Evolutionary conservation across 2,329 filamentous ascomycete genomes (phyloP).

Genomic region (Simplicillium sp.): DNA sequence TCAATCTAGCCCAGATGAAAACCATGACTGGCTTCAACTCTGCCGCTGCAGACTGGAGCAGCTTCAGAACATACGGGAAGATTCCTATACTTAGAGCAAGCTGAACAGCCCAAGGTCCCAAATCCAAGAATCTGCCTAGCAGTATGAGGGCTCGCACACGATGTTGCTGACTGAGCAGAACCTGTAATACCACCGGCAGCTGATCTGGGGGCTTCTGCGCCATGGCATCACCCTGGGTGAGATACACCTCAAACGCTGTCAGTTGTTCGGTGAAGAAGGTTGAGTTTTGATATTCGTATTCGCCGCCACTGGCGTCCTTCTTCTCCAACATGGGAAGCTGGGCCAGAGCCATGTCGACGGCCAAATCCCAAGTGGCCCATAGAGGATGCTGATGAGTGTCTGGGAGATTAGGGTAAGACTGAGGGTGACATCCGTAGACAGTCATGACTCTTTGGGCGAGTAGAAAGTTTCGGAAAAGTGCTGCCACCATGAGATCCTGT

Average conservation of each 20-base stretch:
- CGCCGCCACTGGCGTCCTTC: slow-evolving; percentile 60
- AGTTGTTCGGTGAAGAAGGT: slow-evolving; percentile 95
- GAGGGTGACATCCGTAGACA: slow-evolving; percentile 89
- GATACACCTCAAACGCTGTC: slow-evolving; percentile 93
- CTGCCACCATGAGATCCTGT: slow-evolving; percentile 98
- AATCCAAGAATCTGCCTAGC: slow-evolving; percentile 84
- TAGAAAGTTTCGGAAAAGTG: slow-evolving; percentile 91
- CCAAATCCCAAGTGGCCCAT: slow-evolving; percentile 96
- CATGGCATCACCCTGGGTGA: slow-evolving; percentile 70
- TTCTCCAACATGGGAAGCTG: slow-evolving; percentile 80
- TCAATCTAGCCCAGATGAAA: slow-evolving; percentile 94
- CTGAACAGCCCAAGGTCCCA: slow-evolving; percentile 98
- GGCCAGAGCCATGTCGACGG: slow-evolving; percentile 86
- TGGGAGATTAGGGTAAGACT: slow-evolving; percentile 84
- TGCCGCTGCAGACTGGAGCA: slow-evolving; percentile 86
- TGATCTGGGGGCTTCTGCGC: slow-evolving; percentile 87
- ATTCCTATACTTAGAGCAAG: slow-evolving; percentile 95
- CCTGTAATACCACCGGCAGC: slow-evolving; percentile 90
- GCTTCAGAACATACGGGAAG: slow-evolving; percentile 96
- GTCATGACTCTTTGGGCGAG: slow-evolving; percentile 93
- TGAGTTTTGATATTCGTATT: slow-evolving; percentile 92
- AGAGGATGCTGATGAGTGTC: slow-evolving; percentile 90
- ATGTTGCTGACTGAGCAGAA: slow-evolving; percentile 91
- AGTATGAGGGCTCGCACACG: slow-evolving; percentile 83
- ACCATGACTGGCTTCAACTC: slow-evolving; percentile 98